Base-by-base conservation (phyloP, 148 eudicot genomes). In the Diospyros lotus region DNA sequence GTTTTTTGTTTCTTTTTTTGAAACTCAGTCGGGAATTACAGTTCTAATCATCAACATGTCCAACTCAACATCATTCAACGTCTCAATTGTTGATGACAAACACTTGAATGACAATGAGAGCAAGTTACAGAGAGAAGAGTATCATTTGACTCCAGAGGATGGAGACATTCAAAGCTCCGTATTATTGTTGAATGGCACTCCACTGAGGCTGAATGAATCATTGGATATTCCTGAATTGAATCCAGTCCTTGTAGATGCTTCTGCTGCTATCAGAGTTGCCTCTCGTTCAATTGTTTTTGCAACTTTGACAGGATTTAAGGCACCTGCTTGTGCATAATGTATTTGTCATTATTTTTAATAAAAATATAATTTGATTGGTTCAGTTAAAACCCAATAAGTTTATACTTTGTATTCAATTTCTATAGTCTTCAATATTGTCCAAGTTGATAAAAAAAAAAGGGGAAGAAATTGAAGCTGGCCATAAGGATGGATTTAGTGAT, bases 31-130 rank as follows among this genome's bases (percentile, higher is more conserved):
- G 1, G 91, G 86, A 0, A 46, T 89, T 40, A 61, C 85, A 0
- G 8, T 89, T 44, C 79, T 89, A 4, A 43, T 87, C 68, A 89
- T 87, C 75, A 87, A 89, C 86, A 80, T 87, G 89, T 84, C 86
- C 4, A 87, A 87, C 46, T 84, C 85, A 0, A 84, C 90, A 6
- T 74, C 74, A 12, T 89, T 80, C 53, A 51, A 77, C 14, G 85
- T 85, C 5, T 76, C 73, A 0, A 69, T 85, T 5, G 56, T 4
- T 17, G 80, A 82, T 6, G 89, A 82, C 64, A 3, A 67, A 43
- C 82, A 80, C 70, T 52, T 81, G 51, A n/a, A 64, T 77, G 13
- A 48, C 2, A 53, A 28, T 28, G 4, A 1, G 9, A 66, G 4
- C 41, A 55, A 3, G 61, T 69, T 45, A 2, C 18, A 45, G 39